These are phyloP conservation scores for Penicillium ucsense DNA, from an alignment of 495 filamentous ascomycete species.

Conservation along the genomic window DNA sequence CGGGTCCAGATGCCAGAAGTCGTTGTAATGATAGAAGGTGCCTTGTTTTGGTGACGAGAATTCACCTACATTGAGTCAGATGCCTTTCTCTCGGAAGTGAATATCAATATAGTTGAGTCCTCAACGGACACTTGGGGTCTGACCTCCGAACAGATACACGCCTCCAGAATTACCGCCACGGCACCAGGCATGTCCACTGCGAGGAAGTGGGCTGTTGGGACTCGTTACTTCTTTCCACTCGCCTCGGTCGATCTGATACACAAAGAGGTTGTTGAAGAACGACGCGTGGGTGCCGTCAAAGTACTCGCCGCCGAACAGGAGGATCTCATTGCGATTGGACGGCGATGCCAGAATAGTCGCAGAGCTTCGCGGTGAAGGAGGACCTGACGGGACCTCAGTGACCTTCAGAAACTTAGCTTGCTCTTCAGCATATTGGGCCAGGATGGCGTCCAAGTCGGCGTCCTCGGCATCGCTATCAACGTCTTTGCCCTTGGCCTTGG, in stretches of 20 bases:
- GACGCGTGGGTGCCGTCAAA: slow-evolving; percentile 53
- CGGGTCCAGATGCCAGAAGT: slow-evolving; percentile 90
- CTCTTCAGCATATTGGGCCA: slow-evolving; percentile 73
- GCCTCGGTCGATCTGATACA: slow-evolving; percentile 78
- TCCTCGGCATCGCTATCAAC: slow-evolving; percentile 80
- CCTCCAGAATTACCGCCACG: slow-evolving; percentile 76
- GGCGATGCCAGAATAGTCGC: slow-evolving; percentile 76
- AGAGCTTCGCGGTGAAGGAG: slow-evolving; percentile 70
- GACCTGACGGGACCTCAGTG: slow-evolving; percentile 66
- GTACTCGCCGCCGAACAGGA: slow-evolving; percentile 79
- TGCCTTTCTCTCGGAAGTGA: neutral
- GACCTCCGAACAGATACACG: slow-evolving; percentile 84
- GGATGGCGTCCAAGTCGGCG: slow-evolving; percentile 92
- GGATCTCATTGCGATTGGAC: slow-evolving; percentile 75
- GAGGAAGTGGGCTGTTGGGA: slow-evolving; percentile 83
- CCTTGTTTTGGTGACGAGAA: slow-evolving; percentile 85
- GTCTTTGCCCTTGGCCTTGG: slow-evolving; percentile 46
- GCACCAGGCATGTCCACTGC: slow-evolving; percentile 88
- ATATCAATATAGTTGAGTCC: too few species aligned
- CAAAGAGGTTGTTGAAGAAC: slow-evolving; percentile 67
- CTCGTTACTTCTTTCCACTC: slow-evolving; percentile 83
- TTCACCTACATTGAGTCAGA: slow-evolving; percentile 26
- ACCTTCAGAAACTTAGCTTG: slow-evolving; percentile 92
- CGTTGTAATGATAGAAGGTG: slow-evolving; percentile 98
- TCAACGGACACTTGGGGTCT: neutral